phyloP scores from a whole-genome alignment of 352 stramenopile species.

The Pythium insidiosum region DNA sequence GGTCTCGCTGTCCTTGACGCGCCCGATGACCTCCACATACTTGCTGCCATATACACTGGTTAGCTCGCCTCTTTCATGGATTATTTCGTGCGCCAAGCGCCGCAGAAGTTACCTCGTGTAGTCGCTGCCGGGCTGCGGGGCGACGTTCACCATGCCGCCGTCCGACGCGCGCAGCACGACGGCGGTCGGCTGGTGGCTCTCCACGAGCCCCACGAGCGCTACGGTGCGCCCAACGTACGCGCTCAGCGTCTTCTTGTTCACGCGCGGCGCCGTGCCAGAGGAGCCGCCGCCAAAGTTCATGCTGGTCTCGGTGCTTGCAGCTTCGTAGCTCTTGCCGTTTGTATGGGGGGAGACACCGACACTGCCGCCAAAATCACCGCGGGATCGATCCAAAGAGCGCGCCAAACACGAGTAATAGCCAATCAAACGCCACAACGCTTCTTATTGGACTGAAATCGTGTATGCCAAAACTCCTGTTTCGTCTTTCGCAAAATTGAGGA shows the following conservation, averaged over 20 bases:
- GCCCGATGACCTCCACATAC: conserved; percentile 80
- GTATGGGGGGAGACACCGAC: too few relatives aligned
- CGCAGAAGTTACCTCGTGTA: conserved; percentile 43
- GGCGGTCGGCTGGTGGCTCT: conserved; percentile 63
- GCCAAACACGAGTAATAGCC: conserved; percentile 6
- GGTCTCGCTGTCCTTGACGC: conserved; percentile 56
- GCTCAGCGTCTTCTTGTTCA: conserved; percentile 74
- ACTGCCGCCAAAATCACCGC: too few relatives aligned
- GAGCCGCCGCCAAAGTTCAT: conserved; percentile 50
- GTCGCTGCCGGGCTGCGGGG: conserved; percentile 57
- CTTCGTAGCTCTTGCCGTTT: background rate
- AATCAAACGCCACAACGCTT: too few relatives aligned
- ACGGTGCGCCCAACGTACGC: conserved; percentile 62
- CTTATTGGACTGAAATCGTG: too few relatives aligned
- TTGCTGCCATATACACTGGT: conserved; percentile 33
- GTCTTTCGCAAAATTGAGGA: too few relatives aligned
- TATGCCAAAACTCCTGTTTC: too few relatives aligned
- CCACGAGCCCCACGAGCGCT: conserved; percentile 62
- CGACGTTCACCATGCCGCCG: conserved; percentile 71
- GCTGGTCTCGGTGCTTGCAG: too few relatives aligned
- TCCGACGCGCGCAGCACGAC: conserved; percentile 74
- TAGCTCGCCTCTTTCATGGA: too few relatives aligned
- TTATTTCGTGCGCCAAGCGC: too few relatives aligned
- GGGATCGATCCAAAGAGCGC: too few relatives aligned
- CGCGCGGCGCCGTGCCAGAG: conserved; percentile 66